A percentile compares a stretch with the other conserved stretches of the same genome.
Evolutionary conservation across 805 yeast species (phyloP).

Genomic region (Candida boleticola): DNA sequence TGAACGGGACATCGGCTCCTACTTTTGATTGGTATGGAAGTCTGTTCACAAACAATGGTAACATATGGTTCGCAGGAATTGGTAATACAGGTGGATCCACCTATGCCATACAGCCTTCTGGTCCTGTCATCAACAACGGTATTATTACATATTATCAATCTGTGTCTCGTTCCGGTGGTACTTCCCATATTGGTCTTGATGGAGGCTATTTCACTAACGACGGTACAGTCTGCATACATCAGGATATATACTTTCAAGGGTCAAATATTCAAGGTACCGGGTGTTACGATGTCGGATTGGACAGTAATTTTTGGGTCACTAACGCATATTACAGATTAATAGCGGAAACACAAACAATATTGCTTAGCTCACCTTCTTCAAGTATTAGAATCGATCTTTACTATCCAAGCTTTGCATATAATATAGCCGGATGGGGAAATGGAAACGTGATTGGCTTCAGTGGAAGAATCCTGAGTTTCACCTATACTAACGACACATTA

Average conservation of each 20-base stretch:
- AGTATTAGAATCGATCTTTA: not conserved
- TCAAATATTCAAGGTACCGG: constrained; percentile 16
- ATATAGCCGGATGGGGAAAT: constrained; percentile 26
- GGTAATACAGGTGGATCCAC: constrained; percentile 3
- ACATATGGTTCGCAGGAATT: constrained; percentile 3
- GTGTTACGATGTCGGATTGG: constrained; percentile 15
- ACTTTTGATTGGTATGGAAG: not conserved
- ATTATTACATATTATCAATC: constrained; percentile 5
- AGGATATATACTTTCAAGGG: constrained; percentile 11
- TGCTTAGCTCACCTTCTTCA: constrained; percentile 8
- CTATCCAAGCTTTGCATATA: not conserved
- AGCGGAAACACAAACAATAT: constrained; percentile 13
- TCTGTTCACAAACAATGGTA: constrained; percentile 1
- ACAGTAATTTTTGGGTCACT: constrained; percentile 11
- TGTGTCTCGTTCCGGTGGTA: not conserved
- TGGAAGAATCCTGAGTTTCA: constrained; percentile 11
- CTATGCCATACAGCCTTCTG: not conserved
- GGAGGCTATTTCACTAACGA: constrained; percentile 8
- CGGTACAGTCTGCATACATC: constrained; percentile 15
- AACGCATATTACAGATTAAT: constrained; percentile 13
- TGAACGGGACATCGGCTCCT: constrained; percentile 2
- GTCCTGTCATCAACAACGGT: constrained; percentile 6
- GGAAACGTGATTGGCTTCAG: constrained; percentile 26
- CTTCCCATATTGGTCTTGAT: not conserved
- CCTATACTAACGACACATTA: not conserved